phyloP scores from a whole-genome alignment of 148 eudicot species.

The Linanthus parryae region DNA sequence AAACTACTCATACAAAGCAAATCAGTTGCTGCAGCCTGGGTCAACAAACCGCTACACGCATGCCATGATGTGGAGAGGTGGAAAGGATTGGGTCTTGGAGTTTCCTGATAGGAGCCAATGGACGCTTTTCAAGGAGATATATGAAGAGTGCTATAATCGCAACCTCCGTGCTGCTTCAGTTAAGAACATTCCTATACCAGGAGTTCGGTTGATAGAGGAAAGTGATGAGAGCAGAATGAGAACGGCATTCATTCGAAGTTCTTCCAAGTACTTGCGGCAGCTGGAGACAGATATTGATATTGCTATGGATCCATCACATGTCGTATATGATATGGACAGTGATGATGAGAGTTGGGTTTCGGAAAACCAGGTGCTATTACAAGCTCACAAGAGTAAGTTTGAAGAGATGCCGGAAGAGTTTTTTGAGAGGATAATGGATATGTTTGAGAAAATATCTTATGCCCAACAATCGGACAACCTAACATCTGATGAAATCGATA shows the following conservation, averaged over 20 bases:
- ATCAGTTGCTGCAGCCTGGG: constrained; percentile 74
- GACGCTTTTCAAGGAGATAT: constrained; percentile 86
- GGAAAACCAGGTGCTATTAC: constrained; percentile 15
- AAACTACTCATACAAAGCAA: constrained; percentile 66
- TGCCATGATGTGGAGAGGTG: constrained; percentile 99
- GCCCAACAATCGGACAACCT: constrained; percentile 55
- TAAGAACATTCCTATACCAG: constrained; percentile 96
- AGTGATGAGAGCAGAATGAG: constrained; percentile 41
- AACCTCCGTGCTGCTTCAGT: constrained; percentile 91
- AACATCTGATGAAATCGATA: constrained; percentile 61
- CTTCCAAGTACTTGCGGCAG: constrained; percentile 57
- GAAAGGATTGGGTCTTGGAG: constrained; percentile 86
- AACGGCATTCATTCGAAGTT: constrained; percentile 45
- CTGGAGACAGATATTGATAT: constrained; percentile 70
- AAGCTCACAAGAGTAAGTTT: constrained; percentile 13
- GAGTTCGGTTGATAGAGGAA: constrained; percentile 75
- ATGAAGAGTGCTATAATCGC: constrained; percentile 83
- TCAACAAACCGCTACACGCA: constrained; percentile 84
- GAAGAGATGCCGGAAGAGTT: constrained; percentile 56
- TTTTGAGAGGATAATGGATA: constrained; percentile 80
- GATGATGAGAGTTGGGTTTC: constrained; percentile 86
- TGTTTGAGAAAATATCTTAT: constrained; percentile 78
- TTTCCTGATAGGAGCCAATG: constrained; percentile 87
- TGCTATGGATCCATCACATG: constrained; percentile 68
- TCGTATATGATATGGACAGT: constrained; percentile 96